Evolutionary conservation across 2,329 filamentous ascomycete species (phyloP).

Genomic region (Neonectria sp.): DNA sequence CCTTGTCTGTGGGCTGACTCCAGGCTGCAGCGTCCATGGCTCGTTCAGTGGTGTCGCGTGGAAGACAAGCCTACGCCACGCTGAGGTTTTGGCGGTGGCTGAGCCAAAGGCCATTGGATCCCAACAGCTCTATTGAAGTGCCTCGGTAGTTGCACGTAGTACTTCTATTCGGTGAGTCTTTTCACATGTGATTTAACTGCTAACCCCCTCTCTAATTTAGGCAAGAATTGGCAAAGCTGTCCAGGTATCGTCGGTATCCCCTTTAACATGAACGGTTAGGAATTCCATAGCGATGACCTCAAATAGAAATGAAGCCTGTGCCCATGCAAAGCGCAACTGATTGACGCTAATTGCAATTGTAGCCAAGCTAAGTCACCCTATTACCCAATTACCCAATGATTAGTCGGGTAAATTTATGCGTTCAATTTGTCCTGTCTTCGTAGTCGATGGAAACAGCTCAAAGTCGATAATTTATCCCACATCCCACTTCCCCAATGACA

Average conservation of each 20-base stretch:
- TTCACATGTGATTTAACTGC: neutral
- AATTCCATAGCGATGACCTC: too few relatives aligned
- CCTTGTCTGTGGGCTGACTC: neutral
- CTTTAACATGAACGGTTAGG: too few relatives aligned
- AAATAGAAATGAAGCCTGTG: too few relatives aligned
- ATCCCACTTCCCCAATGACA: constrained; percentile 36
- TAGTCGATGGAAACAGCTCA: neutral
- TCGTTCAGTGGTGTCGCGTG: neutral
- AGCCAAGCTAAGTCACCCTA: too few relatives aligned
- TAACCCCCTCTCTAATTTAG: too few relatives aligned
- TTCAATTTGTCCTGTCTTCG: neutral
- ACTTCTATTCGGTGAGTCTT: neutral
- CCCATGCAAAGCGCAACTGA: too few relatives aligned
- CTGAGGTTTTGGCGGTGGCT: neutral
- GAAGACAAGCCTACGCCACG: neutral
- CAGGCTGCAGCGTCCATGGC: neutral
- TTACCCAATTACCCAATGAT: too few relatives aligned
- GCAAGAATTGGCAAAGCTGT: neutral
- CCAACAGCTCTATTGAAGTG: neutral
- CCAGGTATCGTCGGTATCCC: constrained; percentile 1
- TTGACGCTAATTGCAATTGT: too few relatives aligned
- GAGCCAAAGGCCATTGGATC: neutral
- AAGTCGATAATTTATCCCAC: constrained; percentile 24
- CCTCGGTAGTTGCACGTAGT: neutral
- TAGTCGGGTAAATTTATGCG: too few relatives aligned